Base-by-base conservation (phyloP, 352 stramenopile species). In the Bremia lactucae region DNA sequence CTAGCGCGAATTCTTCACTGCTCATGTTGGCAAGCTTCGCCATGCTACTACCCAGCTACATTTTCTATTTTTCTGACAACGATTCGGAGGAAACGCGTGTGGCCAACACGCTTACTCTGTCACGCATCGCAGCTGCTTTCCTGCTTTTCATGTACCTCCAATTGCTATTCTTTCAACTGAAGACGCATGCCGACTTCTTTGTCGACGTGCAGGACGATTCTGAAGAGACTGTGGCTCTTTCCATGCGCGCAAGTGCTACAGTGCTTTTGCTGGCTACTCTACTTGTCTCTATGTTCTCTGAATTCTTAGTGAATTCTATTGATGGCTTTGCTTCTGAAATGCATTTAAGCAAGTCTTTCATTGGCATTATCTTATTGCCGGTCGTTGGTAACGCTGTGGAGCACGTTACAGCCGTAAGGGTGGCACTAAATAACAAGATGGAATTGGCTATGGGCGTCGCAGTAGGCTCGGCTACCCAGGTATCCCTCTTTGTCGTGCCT, bases 381-480 rank as follows among this genome's bases (percentile, higher is more conserved):
- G 95, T 98, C 23, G 94, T 98, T 8, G 94, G 95, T 35, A 98
- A 98, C 68, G 95, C 95, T n/a, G 94, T 97, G 1, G 95, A 98
- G 63, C 95, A 98, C 56, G 86, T 98, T 24, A 98, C 94, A 3
- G 95, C 95, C 13, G 79, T 98, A 29, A 95, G 94, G 19, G 94
- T 98, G 4, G 95, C 95, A 15, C 84, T 97, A 46, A 97, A 98
- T 64, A 82, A 97, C 64, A 98, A 98, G 68, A 98, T 99, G 94
- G 95, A 99, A 77, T 74, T 99, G 8, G 86, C 94, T 4, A 96
- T 99, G 73, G 95, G 95, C 39, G 93, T 99, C 20, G 95, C 95
- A n/a, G 76, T 98, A n/a, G 95, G 95, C 18, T 97, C 87, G 0
- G 93, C 87, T 15, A 97, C 94, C 9, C 95, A 99, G 51, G 95